Conservation (phyloP, 1,284 basidiomycete species). For the Mixia osmundae region DNA sequence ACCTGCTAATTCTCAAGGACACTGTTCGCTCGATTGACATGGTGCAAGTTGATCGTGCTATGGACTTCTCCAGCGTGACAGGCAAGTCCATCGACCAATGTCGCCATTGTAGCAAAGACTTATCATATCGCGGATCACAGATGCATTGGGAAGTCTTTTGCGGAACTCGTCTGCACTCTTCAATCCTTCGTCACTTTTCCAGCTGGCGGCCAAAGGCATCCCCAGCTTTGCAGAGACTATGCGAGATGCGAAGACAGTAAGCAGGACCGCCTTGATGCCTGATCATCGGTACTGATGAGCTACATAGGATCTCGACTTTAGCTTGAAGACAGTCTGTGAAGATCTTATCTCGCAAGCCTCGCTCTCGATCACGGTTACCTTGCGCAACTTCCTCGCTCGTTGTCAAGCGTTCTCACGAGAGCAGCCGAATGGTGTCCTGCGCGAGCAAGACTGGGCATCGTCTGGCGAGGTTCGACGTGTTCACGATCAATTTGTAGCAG, state of each 20-base stretch:
- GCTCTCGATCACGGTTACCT: constrained; percentile 27
- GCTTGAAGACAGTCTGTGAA: constrained; percentile 58
- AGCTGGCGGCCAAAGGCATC: constrained; percentile 10
- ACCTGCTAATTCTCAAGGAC: constrained; percentile 76
- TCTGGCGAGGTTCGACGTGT: constrained; percentile 19
- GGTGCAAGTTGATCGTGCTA: constrained; percentile 23
- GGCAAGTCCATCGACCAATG: constrained; percentile 20
- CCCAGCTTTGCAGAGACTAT: constrained; percentile 16
- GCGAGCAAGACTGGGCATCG: constrained; percentile 29
- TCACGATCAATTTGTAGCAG: constrained; percentile 11
- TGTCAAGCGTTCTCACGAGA: constrained; percentile 25
- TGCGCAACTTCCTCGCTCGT: constrained; percentile 37
- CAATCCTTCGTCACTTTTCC: constrained; percentile 13
- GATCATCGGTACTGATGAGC: constrained; percentile 4
- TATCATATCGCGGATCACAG: constrained; percentile 8
- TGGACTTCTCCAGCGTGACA: constrained; percentile 26
- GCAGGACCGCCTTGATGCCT: constrained; percentile 1
- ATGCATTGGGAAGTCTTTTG: constrained; percentile 14
- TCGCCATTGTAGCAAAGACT: neutral
- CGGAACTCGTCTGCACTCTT: constrained; percentile 13
- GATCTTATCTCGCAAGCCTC: constrained; percentile 45
- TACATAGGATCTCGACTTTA: constrained; percentile 52
- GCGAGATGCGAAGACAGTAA: constrained; percentile 21
- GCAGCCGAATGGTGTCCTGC: no score
- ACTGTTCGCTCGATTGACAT: constrained; percentile 52